These are phyloP conservation scores for Trametes coccinea DNA, from an alignment of 768 basidiomycete genomes.

Conservation along the genomic window DNA sequence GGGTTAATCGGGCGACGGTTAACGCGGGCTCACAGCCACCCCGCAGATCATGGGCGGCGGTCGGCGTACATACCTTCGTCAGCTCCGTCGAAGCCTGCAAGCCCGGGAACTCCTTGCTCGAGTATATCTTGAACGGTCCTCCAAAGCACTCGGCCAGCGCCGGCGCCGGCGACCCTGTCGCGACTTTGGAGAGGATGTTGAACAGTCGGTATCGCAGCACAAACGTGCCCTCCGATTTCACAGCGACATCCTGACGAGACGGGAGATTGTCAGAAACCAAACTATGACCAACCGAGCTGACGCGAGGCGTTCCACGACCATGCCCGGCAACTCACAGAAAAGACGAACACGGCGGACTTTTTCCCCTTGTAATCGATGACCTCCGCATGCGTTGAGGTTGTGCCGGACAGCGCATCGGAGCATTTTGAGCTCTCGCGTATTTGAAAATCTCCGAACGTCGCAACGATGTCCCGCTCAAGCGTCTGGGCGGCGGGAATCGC, in stretches of 20 bases:
- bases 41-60: too few species aligned
- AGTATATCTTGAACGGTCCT: conserved; percentile 62
- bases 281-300: too few species aligned
- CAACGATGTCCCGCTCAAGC: conserved; percentile 37
- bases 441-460: conserved; percentile 41
- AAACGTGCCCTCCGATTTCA: conserved; percentile 66
- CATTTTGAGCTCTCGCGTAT: conserved; percentile 52
- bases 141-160: conserved; percentile 69
- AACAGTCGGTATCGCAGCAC: conserved; percentile 66
- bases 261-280: too few species aligned
- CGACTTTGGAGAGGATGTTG: conserved; percentile 51
- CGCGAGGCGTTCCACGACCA: too few species aligned
- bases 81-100: conserved; percentile 64
- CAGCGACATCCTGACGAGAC: conserved; percentile 60
- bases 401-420: conserved; percentile 56
- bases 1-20: too few species aligned
- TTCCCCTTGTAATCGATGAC: conserved; percentile 44
- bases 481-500: too few species aligned
- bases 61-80: conserved; percentile 51
- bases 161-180: conserved; percentile 37
- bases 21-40: too few species aligned
- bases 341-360: conserved; percentile 61
- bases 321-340: conserved; percentile 46
- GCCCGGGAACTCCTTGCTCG: conserved; percentile 72
- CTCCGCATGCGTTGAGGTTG: conserved; percentile 44